Base-by-base conservation (phyloP, 116 monocot genomes). In the Cymodocea nodosa region DNA sequence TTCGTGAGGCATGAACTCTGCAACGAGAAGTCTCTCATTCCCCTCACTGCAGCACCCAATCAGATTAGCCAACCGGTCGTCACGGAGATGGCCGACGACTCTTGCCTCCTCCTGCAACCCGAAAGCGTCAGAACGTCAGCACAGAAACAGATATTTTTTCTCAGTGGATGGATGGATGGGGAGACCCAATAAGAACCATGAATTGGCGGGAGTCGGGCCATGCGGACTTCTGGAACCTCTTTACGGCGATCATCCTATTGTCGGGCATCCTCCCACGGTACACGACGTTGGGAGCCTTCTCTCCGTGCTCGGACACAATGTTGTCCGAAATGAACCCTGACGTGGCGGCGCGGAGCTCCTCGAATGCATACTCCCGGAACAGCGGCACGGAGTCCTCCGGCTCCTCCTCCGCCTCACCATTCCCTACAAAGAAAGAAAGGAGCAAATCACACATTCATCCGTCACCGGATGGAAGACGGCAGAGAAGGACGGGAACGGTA, bases 221-320 rank as follows among this genome's bases (percentile, higher is more conserved):
- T 50, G 90, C 95, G 63, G 75, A 71, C 57, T 77, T 80, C 72
- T 82, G 79, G 81, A 95, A 95, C 51, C 95, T 76, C 77, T 95
- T 95, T 70, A 95, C 62, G 50, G 95, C 95, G 69, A 95, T 82
- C 35, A 72, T 52, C 64, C 79, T 77, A 37, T 67, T n/a, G 51
- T 74, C 70, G 51, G 75, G 50, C 25, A 69, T 80, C 7, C 54
- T 66, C 35, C 79, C 95, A 16, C 78, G 70, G 79, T 90, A 95
- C 49, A 95, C 95, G 39, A 90, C 83, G 65, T 95, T 95, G 62
- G 90, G 87, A 0, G 90, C 95, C 81, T 95, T 95, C 79, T 95
- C 90, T 4, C 95, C 95, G 72, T 95, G 90, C 83, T 95, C 95
- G 16, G 90, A 95, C 58, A 95, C 90, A 71, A 95, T 95, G 75